These are phyloP conservation scores for Xerocomus potaroensis DNA, from an alignment of 768 basidiomycete genomes.

Conservation along the genomic window DNA sequence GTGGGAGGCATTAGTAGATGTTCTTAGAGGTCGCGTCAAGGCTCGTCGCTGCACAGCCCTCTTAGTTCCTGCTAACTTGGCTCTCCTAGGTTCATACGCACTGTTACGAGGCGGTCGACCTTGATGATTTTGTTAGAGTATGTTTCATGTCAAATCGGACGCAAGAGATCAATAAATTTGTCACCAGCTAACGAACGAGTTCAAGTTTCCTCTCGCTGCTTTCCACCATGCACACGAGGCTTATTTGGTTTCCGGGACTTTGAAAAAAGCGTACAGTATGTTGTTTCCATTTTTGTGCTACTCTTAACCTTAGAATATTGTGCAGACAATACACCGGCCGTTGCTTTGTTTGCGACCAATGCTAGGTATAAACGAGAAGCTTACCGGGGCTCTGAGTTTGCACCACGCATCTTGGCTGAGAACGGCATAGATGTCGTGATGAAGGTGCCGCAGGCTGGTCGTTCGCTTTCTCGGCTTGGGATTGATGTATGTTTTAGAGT, in stretches of 20 bases:
- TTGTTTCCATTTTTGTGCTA: not conserved
- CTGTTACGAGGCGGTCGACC: constrained; percentile 57
- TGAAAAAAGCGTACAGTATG: constrained; percentile 64
- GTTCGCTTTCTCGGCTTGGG: not conserved
- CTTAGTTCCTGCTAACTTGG: not conserved
- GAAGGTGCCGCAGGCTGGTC: constrained; percentile 44
- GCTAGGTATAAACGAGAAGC: constrained; percentile 63
- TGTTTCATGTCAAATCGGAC: constrained; percentile 19
- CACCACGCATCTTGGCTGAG: constrained; percentile 55
- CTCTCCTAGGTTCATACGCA: constrained; percentile 34
- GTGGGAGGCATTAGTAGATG: constrained; percentile 79
- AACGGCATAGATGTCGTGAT: constrained; percentile 54
- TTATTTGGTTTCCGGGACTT: constrained; percentile 78
- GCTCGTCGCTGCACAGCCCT: not conserved
- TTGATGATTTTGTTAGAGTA: constrained; percentile 65
- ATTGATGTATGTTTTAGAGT: constrained; percentile 33
- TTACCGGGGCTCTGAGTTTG: constrained; percentile 62
- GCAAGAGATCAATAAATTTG: constrained; percentile 2
- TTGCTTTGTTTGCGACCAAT: constrained; percentile 79
- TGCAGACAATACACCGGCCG: constrained; percentile 55
- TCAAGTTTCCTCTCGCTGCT: constrained; percentile 76
- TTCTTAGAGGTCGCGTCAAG: constrained; percentile 84
- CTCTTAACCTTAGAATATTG: not conserved
- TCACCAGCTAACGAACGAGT: constrained; percentile 81
- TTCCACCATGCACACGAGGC: constrained; percentile 89